Evolutionary conservation across 371 early-diverging fungal genomes (phyloP).

Genomic region (Zopfochytrium polystomum): DNA sequence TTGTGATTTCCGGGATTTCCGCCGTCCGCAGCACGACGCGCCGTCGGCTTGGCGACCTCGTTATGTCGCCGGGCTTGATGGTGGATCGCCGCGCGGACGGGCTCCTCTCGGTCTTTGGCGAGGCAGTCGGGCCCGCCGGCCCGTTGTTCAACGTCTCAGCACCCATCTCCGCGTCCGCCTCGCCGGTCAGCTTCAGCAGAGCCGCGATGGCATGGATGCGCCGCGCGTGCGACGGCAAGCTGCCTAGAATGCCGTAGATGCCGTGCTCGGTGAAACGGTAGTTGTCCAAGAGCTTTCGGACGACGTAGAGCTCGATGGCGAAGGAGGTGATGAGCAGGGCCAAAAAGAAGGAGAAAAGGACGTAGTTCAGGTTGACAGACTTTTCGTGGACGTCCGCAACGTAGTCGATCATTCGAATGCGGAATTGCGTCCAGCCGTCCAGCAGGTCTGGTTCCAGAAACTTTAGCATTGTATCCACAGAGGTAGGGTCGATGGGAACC

Average conservation of each 20-base stretch:
- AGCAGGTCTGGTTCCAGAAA: constrained; percentile 13
- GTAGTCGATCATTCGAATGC: background rate
- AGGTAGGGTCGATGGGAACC: background rate
- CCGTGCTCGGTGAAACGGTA: constrained; percentile 22
- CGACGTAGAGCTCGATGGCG: background rate
- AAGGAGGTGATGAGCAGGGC: constrained; percentile 3
- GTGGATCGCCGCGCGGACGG: no score
- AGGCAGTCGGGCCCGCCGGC: no score
- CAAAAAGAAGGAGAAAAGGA: constrained; percentile 4
- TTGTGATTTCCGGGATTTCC: no score
- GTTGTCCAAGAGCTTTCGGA: constrained; percentile 4
- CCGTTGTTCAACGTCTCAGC: no score
- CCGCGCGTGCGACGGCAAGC: constrained; percentile 9
- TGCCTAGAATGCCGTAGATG: constrained; percentile 12
- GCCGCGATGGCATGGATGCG: constrained; percentile 14
- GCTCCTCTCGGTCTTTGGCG: no score
- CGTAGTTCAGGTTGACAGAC: background rate
- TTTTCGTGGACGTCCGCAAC: background rate
- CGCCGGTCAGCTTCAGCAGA: constrained; percentile 1
- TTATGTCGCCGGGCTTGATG: no score
- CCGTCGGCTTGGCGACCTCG: no score
- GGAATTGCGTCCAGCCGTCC: constrained; percentile 21
- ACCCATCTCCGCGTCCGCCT: background rate
- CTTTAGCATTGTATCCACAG: background rate
- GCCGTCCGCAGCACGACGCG: no score